Conservation (phyloP, 257 asterid species). For the Rehmannia glutinosa region DNA sequence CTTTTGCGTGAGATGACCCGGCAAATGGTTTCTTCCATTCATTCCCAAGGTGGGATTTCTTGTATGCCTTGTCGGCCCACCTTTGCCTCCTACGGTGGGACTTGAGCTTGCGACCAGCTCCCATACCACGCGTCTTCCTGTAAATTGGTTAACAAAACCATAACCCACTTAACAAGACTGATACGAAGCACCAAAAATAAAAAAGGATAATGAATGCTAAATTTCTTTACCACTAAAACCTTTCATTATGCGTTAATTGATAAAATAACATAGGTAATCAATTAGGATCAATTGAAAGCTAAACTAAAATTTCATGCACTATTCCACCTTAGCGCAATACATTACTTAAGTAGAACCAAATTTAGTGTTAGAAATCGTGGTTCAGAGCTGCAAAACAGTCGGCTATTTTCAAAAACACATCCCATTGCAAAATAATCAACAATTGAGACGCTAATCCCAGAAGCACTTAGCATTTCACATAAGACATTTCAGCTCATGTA, state of each 20-base stretch:
- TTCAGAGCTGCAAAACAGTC: neutral
- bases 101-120: slow-evolving; percentile 82
- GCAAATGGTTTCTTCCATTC: slow-evolving; percentile 90
- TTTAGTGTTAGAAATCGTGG: neutral
- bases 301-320: neutral
- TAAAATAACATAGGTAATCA: neutral
- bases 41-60: slow-evolving; percentile 76
- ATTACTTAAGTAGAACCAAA: neutral
- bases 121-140: slow-evolving; percentile 84
- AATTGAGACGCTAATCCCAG: neutral
- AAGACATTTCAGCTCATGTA: neutral
- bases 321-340: neutral
- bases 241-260: neutral
- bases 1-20: slow-evolving; percentile 79
- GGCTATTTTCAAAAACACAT: neutral
- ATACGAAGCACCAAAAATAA: neutral
- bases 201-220: too few species aligned
- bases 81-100: slow-evolving; percentile 67
- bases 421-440: neutral
- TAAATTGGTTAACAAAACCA: neutral
- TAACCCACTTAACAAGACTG: neutral
- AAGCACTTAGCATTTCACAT: neutral
- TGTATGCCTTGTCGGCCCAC: slow-evolving; percentile 82
- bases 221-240: too few species aligned
- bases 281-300: too few species aligned